These are phyloP conservation scores for Xylariaceae sp. DNA, from an alignment of 2,329 filamentous ascomycete genomes.

Conservation along the genomic window DNA sequence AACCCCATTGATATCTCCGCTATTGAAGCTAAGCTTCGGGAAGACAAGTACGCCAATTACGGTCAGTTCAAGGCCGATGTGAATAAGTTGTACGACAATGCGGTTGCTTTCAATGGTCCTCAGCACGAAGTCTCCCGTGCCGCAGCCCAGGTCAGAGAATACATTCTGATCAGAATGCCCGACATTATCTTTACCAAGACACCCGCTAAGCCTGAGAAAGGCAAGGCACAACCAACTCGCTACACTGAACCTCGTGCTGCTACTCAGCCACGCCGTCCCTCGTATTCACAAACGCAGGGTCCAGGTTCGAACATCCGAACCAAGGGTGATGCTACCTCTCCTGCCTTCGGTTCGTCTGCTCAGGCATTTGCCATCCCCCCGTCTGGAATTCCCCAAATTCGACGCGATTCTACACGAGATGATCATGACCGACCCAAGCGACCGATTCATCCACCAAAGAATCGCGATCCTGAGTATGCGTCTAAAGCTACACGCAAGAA, in stretches of 20 bases:
- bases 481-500: slow-evolving; percentile 75
- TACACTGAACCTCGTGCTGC: slow-evolving; percentile 42
- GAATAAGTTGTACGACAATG: slow-evolving; percentile 72
- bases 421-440: slow-evolving; percentile 82
- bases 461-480: slow-evolving; percentile 85
- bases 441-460: slow-evolving; percentile 85
- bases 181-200: slow-evolving; percentile 45
- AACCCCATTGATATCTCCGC: slow-evolving; percentile 79
- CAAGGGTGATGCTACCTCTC: slow-evolving; percentile 23
- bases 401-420: slow-evolving; percentile 73
- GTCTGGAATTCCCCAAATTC: slow-evolving; percentile 73
- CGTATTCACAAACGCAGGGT: slow-evolving; percentile 25
- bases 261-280: slow-evolving; percentile 33
- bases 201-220: slow-evolving; percentile 56
- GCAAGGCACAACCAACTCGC: slow-evolving; percentile 42
- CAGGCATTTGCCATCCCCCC: slow-evolving; percentile 71
- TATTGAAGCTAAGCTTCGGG: slow-evolving; percentile 75
- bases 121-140: slow-evolving; percentile 65
- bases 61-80: slow-evolving; percentile 71
- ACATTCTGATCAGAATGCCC: slow-evolving; percentile 44
- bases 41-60: slow-evolving; percentile 62
- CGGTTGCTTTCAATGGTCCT: slow-evolving; percentile 74
- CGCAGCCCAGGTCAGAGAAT: slow-evolving; percentile 51
- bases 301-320: no score
- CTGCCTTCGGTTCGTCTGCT: slow-evolving; percentile 36